phyloP scores from a whole-genome alignment of 345 rosid genomes.

The Populus pruinosa region DNA sequence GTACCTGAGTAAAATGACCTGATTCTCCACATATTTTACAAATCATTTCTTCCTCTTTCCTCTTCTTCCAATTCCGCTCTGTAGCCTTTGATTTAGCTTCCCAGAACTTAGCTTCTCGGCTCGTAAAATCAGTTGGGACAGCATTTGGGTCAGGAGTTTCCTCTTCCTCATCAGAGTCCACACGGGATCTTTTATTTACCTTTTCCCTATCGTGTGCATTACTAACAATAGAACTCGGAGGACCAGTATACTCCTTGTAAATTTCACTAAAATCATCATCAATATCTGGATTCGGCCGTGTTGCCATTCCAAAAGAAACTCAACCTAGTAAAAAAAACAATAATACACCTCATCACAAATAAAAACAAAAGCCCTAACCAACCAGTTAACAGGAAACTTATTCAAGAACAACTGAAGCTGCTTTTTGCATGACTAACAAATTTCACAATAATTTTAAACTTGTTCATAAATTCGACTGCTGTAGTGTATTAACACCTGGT shows the following conservation, averaged over 20 bases:
- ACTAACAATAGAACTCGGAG: constrained; percentile 38
- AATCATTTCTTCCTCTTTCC: constrained; percentile 98
- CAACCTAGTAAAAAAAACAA: constrained; percentile 1
- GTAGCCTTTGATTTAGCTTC: constrained; percentile 99
- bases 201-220: constrained; percentile 49
- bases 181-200: constrained; percentile 49
- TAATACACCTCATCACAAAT: neutral
- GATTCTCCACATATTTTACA: constrained; percentile 96
- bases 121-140: constrained; percentile 95
- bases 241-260: constrained; percentile 97
- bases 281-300: constrained; percentile 62
- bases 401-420: neutral
- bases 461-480: neutral
- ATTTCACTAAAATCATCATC: constrained; percentile 95
- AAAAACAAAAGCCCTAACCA: neutral
- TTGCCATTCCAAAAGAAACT: constrained; percentile 48
- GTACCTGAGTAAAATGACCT: constrained; percentile 97
- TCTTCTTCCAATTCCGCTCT: constrained; percentile 97
- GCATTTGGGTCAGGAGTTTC: constrained; percentile 86
- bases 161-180: constrained; percentile 70
- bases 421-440: neutral
- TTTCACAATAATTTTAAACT: neutral
- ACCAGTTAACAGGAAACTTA: neutral
- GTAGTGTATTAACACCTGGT: neutral
- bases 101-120: constrained; percentile 99